phyloP scores from a whole-genome alignment of 768 basidiomycete genomes.

The Lentinula edodes region DNA sequence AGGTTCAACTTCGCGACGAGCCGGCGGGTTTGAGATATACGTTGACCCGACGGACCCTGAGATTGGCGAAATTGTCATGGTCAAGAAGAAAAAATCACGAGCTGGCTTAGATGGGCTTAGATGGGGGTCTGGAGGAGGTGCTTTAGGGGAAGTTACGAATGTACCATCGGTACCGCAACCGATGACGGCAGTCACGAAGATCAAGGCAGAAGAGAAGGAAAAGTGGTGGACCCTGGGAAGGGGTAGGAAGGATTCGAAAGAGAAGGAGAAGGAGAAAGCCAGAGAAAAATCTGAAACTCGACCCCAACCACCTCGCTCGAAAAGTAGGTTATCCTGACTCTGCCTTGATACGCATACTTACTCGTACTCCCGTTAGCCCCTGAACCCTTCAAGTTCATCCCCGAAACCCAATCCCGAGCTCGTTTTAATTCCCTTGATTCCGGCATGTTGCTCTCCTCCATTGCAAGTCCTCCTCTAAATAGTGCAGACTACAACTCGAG shows the following conservation, averaged over 20 bases:
- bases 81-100: slow-evolving; percentile 73
- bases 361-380: slow-evolving; percentile 31
- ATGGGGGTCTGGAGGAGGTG: slow-evolving; percentile 33
- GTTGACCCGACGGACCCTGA: slow-evolving; percentile 63
- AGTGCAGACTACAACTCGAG: slow-evolving; percentile 2
- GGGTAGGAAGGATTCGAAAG: slow-evolving; percentile 69
- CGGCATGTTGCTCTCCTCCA: not conserved
- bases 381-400: slow-evolving; percentile 29
- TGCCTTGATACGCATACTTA: not conserved
- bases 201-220: slow-evolving; percentile 34
- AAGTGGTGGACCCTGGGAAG: slow-evolving; percentile 85
- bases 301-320: slow-evolving; percentile 25
- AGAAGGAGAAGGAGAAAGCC: slow-evolving; percentile 36
- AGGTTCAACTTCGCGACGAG: slow-evolving; percentile 27
- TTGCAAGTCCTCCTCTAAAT: not conserved
- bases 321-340: slow-evolving; percentile 23
- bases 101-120: slow-evolving; percentile 52
- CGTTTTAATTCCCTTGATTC: slow-evolving; percentile 65
- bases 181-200: slow-evolving; percentile 15
- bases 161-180: slow-evolving; percentile 25
- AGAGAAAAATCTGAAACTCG: slow-evolving; percentile 17
- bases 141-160: slow-evolving; percentile 57
- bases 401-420: slow-evolving; percentile 24
- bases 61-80: slow-evolving; percentile 62
- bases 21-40: slow-evolving; percentile 54